phyloP scores from a whole-genome alignment of 495 filamentous ascomycete genomes.

The Hypomontagnella monticulosa region DNA sequence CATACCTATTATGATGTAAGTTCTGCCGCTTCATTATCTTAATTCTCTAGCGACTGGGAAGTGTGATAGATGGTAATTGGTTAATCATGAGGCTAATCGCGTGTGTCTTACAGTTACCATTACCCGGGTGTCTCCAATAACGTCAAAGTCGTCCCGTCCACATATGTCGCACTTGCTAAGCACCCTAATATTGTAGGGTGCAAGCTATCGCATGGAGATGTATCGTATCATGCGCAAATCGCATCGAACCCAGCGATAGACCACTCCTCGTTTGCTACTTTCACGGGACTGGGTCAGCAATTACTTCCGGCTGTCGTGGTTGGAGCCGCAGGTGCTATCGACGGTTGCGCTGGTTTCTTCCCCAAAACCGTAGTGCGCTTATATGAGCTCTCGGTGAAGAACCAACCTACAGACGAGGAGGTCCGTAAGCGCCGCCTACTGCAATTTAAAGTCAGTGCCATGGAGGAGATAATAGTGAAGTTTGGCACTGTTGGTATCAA shows the following conservation, averaged over 20 bases:
- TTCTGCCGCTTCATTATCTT: neutral
- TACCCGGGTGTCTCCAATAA: slow-evolving; percentile 74
- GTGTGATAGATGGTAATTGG: neutral
- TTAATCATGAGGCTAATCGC: neutral
- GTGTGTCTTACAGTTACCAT: slow-evolving; percentile 65
- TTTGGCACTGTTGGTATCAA: slow-evolving; percentile 69
- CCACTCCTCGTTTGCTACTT: slow-evolving; percentile 65
- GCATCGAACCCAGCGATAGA: slow-evolving; percentile 59
- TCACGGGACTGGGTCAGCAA: slow-evolving; percentile 73
- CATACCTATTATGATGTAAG: slow-evolving; percentile 64
- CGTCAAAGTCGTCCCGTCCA: slow-evolving; percentile 63
- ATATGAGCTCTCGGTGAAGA: slow-evolving; percentile 57
- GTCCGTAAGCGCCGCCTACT: slow-evolving; percentile 55
- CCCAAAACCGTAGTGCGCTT: slow-evolving; percentile 67
- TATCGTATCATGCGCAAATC: slow-evolving; percentile 69
- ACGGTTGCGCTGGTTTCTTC: slow-evolving; percentile 70
- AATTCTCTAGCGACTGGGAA: neutral
- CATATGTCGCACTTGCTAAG: slow-evolving; percentile 61
- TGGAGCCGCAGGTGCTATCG: slow-evolving; percentile 70
- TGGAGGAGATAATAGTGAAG: slow-evolving; percentile 68
- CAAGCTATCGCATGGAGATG: slow-evolving; percentile 74
- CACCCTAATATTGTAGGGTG: slow-evolving; percentile 72
- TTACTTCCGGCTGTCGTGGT: slow-evolving; percentile 67
- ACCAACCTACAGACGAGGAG: slow-evolving; percentile 34
- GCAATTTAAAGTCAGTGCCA: slow-evolving; percentile 65